These are phyloP conservation scores for Fraxinus americana DNA, from an alignment of 257 asterid species.

Conservation along the genomic window DNA sequence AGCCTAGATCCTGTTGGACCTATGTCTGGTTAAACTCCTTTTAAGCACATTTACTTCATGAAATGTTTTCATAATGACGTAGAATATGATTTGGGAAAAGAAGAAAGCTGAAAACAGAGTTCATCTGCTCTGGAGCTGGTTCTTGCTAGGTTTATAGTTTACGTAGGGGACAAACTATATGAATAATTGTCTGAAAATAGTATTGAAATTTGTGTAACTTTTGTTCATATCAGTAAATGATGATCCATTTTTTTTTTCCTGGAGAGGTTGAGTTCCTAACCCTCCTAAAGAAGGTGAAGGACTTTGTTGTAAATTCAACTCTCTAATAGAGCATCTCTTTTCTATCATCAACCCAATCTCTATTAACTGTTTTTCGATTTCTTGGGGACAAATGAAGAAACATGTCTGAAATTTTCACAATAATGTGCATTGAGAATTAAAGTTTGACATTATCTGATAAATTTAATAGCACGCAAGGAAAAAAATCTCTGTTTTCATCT, in stretches of 20 bases:
- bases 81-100: not conserved
- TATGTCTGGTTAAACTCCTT: not conserved
- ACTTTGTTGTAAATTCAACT: not conserved
- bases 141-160: not conserved
- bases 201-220: no score
- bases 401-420: not conserved
- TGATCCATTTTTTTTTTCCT: no score
- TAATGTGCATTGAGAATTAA: not conserved
- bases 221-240: no score
- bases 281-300: not conserved
- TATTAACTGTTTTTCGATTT: not conserved
- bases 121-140: not conserved
- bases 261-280: no score
- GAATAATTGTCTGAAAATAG: no score
- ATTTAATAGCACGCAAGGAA: not conserved
- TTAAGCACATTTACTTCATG: not conserved
- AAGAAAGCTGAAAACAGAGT: no score
- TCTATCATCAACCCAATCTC: not conserved
- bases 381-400: no score
- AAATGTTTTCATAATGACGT: not conserved
- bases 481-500: not conserved
- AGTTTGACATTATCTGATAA: not conserved
- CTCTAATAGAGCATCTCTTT: not conserved
- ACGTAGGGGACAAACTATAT: not conserved
- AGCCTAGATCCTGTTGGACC: not conserved